Percentiles rank a stretch among this genome's conserved stretches.
These are phyloP conservation scores for Cyclostephanos invisitatus DNA, from an alignment of 108 stramenopile genomes.

Conservation along the genomic window DNA sequence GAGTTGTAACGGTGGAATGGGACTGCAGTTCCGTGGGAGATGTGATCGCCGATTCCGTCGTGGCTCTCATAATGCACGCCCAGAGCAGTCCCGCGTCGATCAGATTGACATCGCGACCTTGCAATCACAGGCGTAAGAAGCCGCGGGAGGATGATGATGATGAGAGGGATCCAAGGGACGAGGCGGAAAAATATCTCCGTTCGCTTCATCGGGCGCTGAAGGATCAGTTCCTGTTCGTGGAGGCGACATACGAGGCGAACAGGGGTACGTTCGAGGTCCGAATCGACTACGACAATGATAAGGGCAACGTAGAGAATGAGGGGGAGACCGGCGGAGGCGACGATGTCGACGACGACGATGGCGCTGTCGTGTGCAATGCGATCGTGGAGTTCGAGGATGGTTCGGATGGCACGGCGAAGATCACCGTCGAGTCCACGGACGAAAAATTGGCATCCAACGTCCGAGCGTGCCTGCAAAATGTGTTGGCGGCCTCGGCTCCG, in stretches of 20 bases:
- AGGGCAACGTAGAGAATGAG: constrained; percentile 26
- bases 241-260: constrained; percentile 79
- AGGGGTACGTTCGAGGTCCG: constrained; percentile 73
- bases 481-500: constrained; percentile 58
- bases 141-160: constrained; percentile 33
- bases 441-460: constrained; percentile 76
- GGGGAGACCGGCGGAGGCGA: constrained; percentile 39
- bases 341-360: constrained; percentile 39
- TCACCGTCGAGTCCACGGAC: constrained; percentile 77
- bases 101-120: constrained; percentile 83
- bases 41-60: constrained; percentile 91
- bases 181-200: constrained; percentile 53
- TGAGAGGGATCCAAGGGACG: constrained; percentile 44
- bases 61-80: constrained; percentile 90
- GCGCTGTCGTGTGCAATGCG: constrained; percentile 55
- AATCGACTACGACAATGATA: constrained; percentile 61
- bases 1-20: constrained; percentile 84
- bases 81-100: constrained; percentile 89
- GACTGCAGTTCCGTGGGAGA: constrained; percentile 90
- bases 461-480: constrained; percentile 64
- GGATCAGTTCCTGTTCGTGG: constrained; percentile 79
- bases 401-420: constrained; percentile 59
- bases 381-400: constrained; percentile 65
- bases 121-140: constrained; percentile 63
- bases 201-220: constrained; percentile 60